A percentile compares a stretch with the other conserved stretches of the same genome.
Evolutionary conservation across 1,139 yeast genomes (phyloP).

Genomic region (Hemisphaericaspora xylanilytica): DNA sequence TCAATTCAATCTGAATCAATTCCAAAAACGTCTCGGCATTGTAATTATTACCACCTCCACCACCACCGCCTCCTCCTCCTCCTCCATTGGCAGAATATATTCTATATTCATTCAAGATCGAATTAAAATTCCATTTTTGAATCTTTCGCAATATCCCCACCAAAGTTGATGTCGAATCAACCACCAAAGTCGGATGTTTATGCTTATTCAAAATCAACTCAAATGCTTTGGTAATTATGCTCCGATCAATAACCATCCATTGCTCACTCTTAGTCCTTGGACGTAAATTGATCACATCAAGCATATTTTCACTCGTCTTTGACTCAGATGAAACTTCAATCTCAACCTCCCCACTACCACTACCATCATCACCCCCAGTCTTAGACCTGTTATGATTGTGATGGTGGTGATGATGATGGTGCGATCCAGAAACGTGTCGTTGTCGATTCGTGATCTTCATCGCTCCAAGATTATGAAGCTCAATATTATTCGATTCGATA

Average conservation of each 20-base stretch:
- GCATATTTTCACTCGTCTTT: conserved; percentile 4
- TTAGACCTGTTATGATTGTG: conserved; percentile 6
- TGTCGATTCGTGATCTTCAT: conserved; percentile 44
- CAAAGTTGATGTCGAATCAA: conserved; percentile 78
- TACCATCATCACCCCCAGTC: conserved; percentile 1
- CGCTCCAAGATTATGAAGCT: conserved; percentile 46
- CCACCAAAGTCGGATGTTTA: conserved; percentile 67
- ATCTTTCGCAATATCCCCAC: conserved; percentile 78
- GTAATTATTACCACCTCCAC: conserved; percentile 44
- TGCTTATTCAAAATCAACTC: conserved; percentile 59
- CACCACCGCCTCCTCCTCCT: conserved; percentile 21
- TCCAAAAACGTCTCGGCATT: conserved; percentile 83
- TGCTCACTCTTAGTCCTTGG: conserved; percentile 45
- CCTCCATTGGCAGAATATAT: conserved; percentile 50
- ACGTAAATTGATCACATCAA: conserved; percentile 19
- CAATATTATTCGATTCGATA: conserved; percentile 43
- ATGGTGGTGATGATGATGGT: conserved; percentile 4
- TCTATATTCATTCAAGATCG: conserved; percentile 81
- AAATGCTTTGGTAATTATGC: conserved; percentile 54
- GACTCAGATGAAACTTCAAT: too few relatives aligned
- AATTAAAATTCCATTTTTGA: conserved; percentile 86
- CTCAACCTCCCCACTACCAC: conserved; percentile 1
- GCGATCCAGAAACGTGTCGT: conserved; percentile 21
- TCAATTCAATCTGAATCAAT: conserved; percentile 55
- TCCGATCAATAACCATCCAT: conserved; percentile 70